These are phyloP conservation scores for Pleurostoma richardsiae DNA, from an alignment of 2,329 filamentous ascomycete species.

Conservation along the genomic window DNA sequence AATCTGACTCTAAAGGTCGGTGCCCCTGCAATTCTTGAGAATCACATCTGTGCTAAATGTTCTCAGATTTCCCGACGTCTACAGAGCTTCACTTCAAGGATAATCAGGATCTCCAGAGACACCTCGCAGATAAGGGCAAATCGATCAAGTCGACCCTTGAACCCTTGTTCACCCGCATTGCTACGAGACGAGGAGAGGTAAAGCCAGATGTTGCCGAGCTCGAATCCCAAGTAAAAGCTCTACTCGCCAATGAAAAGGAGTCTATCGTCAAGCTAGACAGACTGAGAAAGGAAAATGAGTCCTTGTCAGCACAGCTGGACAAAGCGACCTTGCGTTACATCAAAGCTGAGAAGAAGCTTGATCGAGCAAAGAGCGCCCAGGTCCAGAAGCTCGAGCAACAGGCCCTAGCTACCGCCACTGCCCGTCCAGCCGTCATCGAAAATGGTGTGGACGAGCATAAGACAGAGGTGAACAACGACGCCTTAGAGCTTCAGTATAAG, in stretches of 20 bases:
- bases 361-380: conserved; percentile 81
- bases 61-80: conserved; percentile 48
- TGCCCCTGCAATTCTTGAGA: background rate
- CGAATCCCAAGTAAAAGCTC: conserved; percentile 67
- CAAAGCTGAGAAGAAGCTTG: conserved; percentile 91
- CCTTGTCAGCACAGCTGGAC: conserved; percentile 81
- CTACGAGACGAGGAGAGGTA: conserved; percentile 44
- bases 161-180: conserved; percentile 57
- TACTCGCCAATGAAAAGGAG: conserved; percentile 79
- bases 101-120: conserved; percentile 69
- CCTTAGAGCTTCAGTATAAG: conserved; percentile 70
- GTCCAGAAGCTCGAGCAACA: conserved; percentile 91
- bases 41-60: too few species aligned
- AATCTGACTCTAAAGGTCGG: conserved; percentile 36
- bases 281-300: conserved; percentile 72
- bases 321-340: conserved; percentile 86
- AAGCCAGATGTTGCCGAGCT: conserved; percentile 67
- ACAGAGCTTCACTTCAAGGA: conserved; percentile 59
- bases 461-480: conserved; percentile 52
- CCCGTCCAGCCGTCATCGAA: conserved; percentile 37
- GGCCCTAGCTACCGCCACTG: conserved; percentile 65
- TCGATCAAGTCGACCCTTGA: conserved; percentile 72
- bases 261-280: conserved; percentile 72
- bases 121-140: conserved; percentile 71
- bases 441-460: conserved; percentile 54